Evolutionary conservation across 1,139 yeast genomes (phyloP), one percentile per base, ranked within the genome.

Genomic region (Nakaseomyces bracarensis): DNA sequence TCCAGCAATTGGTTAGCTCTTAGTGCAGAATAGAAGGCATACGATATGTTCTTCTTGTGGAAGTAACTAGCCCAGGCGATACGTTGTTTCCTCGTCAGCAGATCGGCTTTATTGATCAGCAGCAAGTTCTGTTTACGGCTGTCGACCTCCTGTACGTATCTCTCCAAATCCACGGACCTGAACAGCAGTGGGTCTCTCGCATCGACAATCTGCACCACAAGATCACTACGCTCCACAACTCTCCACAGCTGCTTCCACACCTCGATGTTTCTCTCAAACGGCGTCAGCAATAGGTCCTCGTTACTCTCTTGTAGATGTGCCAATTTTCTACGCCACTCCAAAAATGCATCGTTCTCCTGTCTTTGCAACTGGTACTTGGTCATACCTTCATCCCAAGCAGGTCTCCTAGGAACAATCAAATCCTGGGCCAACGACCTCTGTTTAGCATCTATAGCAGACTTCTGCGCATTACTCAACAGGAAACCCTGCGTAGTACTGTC

Each of bases 241-340:
- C 99, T 75, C 99, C 99, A 93, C 52, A 93, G 69, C 65, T 93
- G 99, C 61, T 93, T 79, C 99, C 99, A 93, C 46, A 93, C 97
- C 69, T 91, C 96, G 52, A 93, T 71, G 61, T 93, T 93, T 65
- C 98, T 77, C 67, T 93, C 99, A 60, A 91, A 93, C 1, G 99
- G 99, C 0, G 99, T 93, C 62, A 93, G 72, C 48, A 89, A 69
- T 54, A 93, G 69, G 60, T 91, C 96, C 34, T 72, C 67, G 43
- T 67, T 62, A 50, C 75, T 77, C 59, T 91, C 96, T 48, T 93
- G 93, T 46, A 93, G 70, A 36, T 73, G 66, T 0, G 98, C 98
- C 48, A 93, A 71, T 37, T 79, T 79, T 58, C 97, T 74, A 67
- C 98, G 77, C 99, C 98, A 93, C 25, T 82, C 81, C 57, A 93